These are phyloP conservation scores for Clarireedia homoeocarpa DNA, from an alignment of 2,329 filamentous ascomycete species.

Conservation along the genomic window DNA sequence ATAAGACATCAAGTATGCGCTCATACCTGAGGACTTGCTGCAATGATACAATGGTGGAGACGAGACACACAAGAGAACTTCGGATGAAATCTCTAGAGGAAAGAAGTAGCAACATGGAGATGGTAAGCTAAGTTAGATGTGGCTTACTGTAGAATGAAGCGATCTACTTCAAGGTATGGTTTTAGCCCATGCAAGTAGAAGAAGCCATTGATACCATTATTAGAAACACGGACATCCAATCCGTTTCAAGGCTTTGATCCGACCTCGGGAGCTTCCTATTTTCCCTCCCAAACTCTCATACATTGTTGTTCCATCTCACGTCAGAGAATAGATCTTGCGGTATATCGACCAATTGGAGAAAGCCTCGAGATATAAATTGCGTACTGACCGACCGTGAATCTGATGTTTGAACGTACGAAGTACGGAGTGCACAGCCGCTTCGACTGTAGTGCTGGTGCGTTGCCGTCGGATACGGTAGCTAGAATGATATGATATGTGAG, in stretches of 20 bases:
- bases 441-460: neutral
- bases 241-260: neutral
- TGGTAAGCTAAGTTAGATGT: neutral
- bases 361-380: neutral
- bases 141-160: neutral
- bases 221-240: constrained; percentile 4
- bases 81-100: constrained; percentile 1
- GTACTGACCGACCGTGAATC: neutral
- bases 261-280: neutral
- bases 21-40: neutral
- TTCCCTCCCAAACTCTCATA: neutral
- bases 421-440: no score
- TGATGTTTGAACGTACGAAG: neutral
- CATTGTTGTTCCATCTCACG: constrained; percentile 8
- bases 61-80: constrained; percentile 5
- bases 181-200: neutral
- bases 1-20: constrained; percentile 1
- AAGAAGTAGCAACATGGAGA: neutral
- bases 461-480: neutral
- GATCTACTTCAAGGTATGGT: constrained; percentile 8
- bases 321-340: constrained; percentile 2
- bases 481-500: neutral
- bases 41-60: neutral
- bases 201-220: neutral
- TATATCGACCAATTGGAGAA: neutral